These are phyloP conservation scores for Dichomitus squalens DNA, from an alignment of 1,284 basidiomycete genomes.

Conservation along the genomic window DNA sequence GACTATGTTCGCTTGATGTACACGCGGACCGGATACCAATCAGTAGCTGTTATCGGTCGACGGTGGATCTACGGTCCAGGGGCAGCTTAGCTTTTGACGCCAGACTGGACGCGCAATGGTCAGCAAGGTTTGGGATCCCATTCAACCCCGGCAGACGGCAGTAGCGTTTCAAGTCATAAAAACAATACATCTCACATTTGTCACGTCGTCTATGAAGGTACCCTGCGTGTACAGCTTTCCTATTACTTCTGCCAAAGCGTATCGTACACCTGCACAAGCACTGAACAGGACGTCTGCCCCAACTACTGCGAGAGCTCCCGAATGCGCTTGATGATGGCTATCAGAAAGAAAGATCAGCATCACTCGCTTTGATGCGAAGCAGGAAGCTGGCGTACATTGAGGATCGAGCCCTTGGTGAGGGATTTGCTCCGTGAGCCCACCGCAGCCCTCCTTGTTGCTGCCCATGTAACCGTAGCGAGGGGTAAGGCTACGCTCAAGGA, in stretches of 20 bases:
- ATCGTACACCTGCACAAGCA: conserved; percentile 17
- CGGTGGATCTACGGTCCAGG: too few species aligned
- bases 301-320: conserved; percentile 46
- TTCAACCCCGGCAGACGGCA: too few species aligned
- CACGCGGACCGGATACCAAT: too few species aligned
- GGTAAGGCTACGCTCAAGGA: conserved; percentile 77
- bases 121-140: too few species aligned
- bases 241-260: conserved; percentile 5
- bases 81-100: too few species aligned
- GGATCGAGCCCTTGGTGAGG: conserved; percentile 74
- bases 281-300: not conserved
- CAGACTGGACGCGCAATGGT: too few species aligned
- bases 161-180: too few species aligned
- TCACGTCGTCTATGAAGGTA: conserved; percentile 2
- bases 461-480: conserved; percentile 84
- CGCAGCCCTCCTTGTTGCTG: conserved; percentile 79
- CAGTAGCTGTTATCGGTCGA: too few species aligned
- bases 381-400: conserved; percentile 51
- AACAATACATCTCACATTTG: not conserved
- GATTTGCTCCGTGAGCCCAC: conserved; percentile 83
- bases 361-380: not conserved
- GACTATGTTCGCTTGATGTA: too few species aligned
- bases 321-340: conserved; percentile 72
- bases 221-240: conserved; percentile 1
- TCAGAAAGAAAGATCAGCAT: conserved; percentile 18